Evolutionary conservation across 1,284 basidiomycete species (phyloP).

Genomic region (Puccinia triticina): DNA sequence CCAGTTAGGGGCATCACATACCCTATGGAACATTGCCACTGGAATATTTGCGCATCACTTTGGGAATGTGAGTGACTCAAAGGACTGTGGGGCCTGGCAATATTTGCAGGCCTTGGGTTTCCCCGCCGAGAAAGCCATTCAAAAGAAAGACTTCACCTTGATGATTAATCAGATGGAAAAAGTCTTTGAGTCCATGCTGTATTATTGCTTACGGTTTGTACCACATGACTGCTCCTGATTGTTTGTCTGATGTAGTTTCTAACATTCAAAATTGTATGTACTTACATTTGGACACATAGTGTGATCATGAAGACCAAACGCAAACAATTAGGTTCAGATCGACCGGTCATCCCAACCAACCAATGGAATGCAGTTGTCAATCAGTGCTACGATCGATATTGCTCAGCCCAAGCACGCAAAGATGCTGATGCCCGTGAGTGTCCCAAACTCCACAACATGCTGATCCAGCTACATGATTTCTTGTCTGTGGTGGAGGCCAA

Average conservation of each 20-base stretch:
- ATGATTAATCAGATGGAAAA: slow-evolving; percentile 22
- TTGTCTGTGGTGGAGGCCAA: slow-evolving; percentile 25
- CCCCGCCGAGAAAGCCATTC: slow-evolving; percentile 5
- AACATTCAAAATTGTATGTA: too few species aligned
- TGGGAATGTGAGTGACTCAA: background rate
- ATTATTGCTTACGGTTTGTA: slow-evolving; percentile 24
- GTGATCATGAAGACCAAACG: background rate
- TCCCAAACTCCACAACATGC: slow-evolving; percentile 15
- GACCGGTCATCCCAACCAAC: background rate
- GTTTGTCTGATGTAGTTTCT: background rate
- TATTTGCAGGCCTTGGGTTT: background rate
- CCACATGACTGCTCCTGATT: background rate
- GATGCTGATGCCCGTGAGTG: background rate
- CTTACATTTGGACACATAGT: too few species aligned
- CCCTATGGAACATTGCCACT: slow-evolving; percentile 8
- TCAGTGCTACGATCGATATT: slow-evolving; percentile 24
- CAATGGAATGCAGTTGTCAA: slow-evolving; percentile 8
- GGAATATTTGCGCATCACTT: background rate
- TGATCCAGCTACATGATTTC: slow-evolving; percentile 21
- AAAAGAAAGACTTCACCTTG: background rate
- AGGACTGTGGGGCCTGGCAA: slow-evolving; percentile 1
- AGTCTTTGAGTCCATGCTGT: background rate
- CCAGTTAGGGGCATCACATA: slow-evolving; percentile 16
- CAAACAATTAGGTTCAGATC: background rate
- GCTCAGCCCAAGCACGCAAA: background rate